Conservation (phyloP, 2,329 filamentous ascomycete species). For the Helicocarpus griseus region DNA sequence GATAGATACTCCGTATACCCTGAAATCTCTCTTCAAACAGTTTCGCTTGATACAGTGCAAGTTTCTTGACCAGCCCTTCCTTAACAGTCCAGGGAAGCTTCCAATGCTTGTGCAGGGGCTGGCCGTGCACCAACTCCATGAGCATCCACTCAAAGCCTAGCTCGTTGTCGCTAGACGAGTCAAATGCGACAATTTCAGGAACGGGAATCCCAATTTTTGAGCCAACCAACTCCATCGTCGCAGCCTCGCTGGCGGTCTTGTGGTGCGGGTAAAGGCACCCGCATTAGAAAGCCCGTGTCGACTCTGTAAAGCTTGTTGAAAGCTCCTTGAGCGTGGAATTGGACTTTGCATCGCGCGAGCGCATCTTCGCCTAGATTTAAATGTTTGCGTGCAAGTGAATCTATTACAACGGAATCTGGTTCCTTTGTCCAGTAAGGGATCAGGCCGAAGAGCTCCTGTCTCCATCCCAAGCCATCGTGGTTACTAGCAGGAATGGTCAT, state of each 20-base stretch:
- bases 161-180: slow-evolving; percentile 11
- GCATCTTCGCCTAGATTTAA: background rate
- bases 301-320: slow-evolving; percentile 14
- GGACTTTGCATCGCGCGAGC: background rate
- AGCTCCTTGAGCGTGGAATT: slow-evolving; percentile 9
- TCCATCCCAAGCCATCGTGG: background rate
- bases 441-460: background rate
- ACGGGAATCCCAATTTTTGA: slow-evolving; percentile 14
- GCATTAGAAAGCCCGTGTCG: slow-evolving; percentile 16
- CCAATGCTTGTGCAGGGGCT: slow-evolving; percentile 11
- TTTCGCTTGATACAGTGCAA: slow-evolving; percentile 24
- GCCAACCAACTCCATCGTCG: slow-evolving; percentile 16
- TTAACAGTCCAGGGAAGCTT: slow-evolving; percentile 27
- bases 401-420: background rate
- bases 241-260: slow-evolving; percentile 15
- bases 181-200: slow-evolving; percentile 11
- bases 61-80: slow-evolving; percentile 18
- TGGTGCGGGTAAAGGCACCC: slow-evolving; percentile 15
- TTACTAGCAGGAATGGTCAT: too few relatives aligned
- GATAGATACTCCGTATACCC: slow-evolving; percentile 23
- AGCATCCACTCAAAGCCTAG: slow-evolving; percentile 21
- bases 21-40: slow-evolving; percentile 14
- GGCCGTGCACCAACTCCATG: slow-evolving; percentile 13
- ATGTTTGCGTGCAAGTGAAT: background rate
- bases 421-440: background rate